Base-by-base conservation (phyloP, 1,284 basidiomycete species). In the Cystobasidium slooffiae region DNA sequence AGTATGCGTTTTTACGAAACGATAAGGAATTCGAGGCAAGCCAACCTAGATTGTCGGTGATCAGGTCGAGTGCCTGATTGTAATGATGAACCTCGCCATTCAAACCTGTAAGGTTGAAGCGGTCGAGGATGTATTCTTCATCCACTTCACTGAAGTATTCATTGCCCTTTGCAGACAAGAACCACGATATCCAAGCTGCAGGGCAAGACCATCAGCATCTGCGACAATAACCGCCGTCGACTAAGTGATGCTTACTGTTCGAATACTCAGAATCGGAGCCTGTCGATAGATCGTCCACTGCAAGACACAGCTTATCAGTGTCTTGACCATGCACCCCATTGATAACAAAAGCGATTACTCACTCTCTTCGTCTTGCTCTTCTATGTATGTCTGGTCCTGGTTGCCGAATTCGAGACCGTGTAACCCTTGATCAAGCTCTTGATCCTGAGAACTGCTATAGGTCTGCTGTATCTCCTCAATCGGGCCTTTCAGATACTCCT, bases 71-170 rank as follows among this genome's bases (percentile, higher is more conserved):
- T 0, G 96, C 96, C 80, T 97, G 91, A 1, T 90, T 85, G 80
- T 98, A 99, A 84, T 97, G 93, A 77, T 94, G 89, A 7, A 98
- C 94, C 83, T 99, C 96, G 77, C 92, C 92, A 84, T 98, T 98
- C 76, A 98, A 86, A 1, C 97, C 96, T 0, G 96, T 99, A 72
- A 99, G 86, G 41, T 76, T 99, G 88, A 99, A 98, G 59, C 96
- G 88, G 84, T 99, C 96, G 64, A 98, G 87, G 80, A 99, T 98
- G 84, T 98, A 99, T 84, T 98, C 96, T 81, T 98, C 95, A 82
- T 99, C 97, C 78, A 99, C 93, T 85, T 99, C 95, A 84, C 95
- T 97, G 83, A 98, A 99, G 86, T 99, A 99, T 84, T 99, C 96
- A 84, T 84, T 84, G 59, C 83, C 84, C 75, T 84, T 95, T n/a